Evolutionary conservation across 768 basidiomycete genomes (phyloP).

Genomic region (Clavaria fumosa): DNA sequence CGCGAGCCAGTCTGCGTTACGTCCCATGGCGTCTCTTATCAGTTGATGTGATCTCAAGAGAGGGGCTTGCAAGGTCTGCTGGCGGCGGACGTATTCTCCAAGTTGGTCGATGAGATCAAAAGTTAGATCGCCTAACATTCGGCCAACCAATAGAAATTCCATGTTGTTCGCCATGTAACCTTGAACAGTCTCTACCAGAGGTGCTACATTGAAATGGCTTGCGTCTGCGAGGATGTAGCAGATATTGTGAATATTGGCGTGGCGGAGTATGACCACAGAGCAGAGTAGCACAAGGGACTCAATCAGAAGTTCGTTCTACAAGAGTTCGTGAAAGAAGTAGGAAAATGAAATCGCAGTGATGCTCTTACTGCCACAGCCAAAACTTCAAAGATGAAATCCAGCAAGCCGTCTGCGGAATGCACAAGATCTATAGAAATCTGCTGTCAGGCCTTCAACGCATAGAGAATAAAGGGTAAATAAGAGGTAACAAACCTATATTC

Average conservation of each 20-base stretch:
- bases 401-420: conserved; percentile 49
- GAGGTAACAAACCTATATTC: conserved; percentile 43
- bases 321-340: not conserved
- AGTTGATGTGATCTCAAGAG: conserved; percentile 43
- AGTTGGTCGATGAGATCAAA: conserved; percentile 52
- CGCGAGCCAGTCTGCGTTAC: conserved; percentile 56
- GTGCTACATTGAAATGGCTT: conserved; percentile 53
- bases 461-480: not conserved
- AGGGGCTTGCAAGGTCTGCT: conserved; percentile 54
- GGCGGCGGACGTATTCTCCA: conserved; percentile 33
- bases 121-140: conserved; percentile 65
- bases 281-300: conserved; percentile 74
- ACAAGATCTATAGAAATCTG: conserved; percentile 36
- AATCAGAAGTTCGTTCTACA: conserved; percentile 76
- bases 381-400: conserved; percentile 81
- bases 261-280: conserved; percentile 54
- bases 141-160: conserved; percentile 73
- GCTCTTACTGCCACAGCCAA: conserved; percentile 39
- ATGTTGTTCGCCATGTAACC: conserved; percentile 70
- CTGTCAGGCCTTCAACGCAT: not conserved
- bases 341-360: not conserved
- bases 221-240: conserved; percentile 74
- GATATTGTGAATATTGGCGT: conserved; percentile 59
- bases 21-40: conserved; percentile 37
- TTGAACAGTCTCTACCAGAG: conserved; percentile 56